Percentiles rank a stretch among this genome's conserved stretches.
Evolutionary conservation across 2,329 filamentous ascomycete genomes (phyloP).

Genomic region (Fusarium albosuccineum): DNA sequence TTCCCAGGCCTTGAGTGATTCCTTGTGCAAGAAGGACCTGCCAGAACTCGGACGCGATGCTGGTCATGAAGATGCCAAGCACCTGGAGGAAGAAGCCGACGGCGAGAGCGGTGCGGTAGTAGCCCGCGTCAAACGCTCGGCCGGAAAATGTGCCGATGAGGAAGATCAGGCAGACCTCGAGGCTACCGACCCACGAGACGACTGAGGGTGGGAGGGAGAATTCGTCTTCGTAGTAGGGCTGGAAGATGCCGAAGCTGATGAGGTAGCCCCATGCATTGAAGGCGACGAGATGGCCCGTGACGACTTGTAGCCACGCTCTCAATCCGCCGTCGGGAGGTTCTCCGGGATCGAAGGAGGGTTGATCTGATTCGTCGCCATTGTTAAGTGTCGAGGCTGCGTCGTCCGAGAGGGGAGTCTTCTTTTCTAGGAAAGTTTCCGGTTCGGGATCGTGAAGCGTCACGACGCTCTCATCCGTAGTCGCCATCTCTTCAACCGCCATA

Average conservation of each 20-base stretch:
- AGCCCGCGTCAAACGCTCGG: constrained; percentile 57
- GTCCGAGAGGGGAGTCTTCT: neutral
- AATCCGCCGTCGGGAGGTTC: constrained; percentile 54
- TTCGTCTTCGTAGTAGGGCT: constrained; percentile 53
- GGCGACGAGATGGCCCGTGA: constrained; percentile 54
- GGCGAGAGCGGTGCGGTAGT: constrained; percentile 51
- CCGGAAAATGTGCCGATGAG: constrained; percentile 58
- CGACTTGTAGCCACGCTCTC: constrained; percentile 55
- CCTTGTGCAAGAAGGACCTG: constrained; percentile 67
- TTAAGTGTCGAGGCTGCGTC: constrained; percentile 24
- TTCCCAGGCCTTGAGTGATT: constrained; percentile 68
- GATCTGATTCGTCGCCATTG: constrained; percentile 1
- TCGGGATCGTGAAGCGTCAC: constrained; percentile 17
- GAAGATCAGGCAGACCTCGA: constrained; percentile 60
- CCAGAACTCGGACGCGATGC: constrained; percentile 58
- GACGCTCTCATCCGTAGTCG: constrained; percentile 22
- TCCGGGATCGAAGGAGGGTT: neutral
- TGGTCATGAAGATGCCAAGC: constrained; percentile 60
- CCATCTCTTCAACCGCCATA: neutral
- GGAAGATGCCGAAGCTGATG: constrained; percentile 56
- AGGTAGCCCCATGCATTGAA: constrained; percentile 57
- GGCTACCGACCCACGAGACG: constrained; percentile 64
- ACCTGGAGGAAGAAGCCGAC: constrained; percentile 58
- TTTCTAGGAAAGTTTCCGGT: constrained; percentile 7
- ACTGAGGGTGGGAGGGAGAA: constrained; percentile 51